Percentiles rank a stretch among this genome's conserved stretches.
phyloP scores from a whole-genome alignment of 345 rosid species.

The Rhodamnia rubescens region DNA sequence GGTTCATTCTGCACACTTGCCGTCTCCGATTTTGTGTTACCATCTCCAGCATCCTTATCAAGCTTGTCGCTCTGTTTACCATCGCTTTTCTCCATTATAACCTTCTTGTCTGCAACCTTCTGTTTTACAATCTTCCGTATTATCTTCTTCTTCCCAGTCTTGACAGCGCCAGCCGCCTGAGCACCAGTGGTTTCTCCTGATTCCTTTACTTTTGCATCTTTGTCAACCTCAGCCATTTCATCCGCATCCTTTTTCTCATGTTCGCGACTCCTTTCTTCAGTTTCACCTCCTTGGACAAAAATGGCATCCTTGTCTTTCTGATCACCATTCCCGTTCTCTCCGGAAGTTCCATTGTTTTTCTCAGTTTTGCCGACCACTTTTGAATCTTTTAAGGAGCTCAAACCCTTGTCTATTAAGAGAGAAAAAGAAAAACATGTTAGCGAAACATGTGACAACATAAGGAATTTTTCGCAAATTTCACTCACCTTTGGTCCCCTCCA shows the following conservation, averaged over 20 bases:
- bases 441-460: neutral
- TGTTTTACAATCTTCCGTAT: constrained; percentile 70
- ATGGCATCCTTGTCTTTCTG: constrained; percentile 10
- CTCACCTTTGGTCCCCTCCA: constrained; percentile 50
- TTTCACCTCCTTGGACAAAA: constrained; percentile 20
- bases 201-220: constrained; percentile 28
- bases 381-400: constrained; percentile 22
- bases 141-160: constrained; percentile 64
- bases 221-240: constrained; percentile 13
- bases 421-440: neutral
- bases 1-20: constrained; percentile 30
- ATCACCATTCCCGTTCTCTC: constrained; percentile 10
- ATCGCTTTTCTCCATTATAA: constrained; percentile 18
- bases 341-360: constrained; percentile 20
- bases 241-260: constrained; percentile 17
- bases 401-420: constrained; percentile 20
- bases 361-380: constrained; percentile 22
- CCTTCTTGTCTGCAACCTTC: constrained; percentile 36
- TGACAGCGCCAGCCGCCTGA: constrained; percentile 29
- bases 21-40: constrained; percentile 27
- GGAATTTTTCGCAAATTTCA: neutral
- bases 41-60: constrained; percentile 28
- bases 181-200: constrained; percentile 24
- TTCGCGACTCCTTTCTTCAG: constrained; percentile 14
- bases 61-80: constrained; percentile 28